These are phyloP conservation scores for Amanita subjunquillea DNA, from an alignment of 768 basidiomycete genomes.

Conservation along the genomic window DNA sequence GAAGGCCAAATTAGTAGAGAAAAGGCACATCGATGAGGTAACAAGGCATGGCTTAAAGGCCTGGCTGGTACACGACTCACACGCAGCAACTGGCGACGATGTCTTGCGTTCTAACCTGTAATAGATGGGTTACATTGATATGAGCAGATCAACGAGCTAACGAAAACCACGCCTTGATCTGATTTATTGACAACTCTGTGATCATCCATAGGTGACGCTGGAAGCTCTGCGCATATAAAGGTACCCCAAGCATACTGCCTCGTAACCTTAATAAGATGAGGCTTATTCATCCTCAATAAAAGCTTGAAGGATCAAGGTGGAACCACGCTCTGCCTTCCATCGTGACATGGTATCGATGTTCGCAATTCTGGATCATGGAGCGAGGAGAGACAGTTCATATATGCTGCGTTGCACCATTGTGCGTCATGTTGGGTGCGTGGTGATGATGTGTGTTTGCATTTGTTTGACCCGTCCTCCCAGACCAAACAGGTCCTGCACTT, in stretches of 20 bases:
- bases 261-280: neutral
- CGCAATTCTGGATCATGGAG: neutral
- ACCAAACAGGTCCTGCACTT: neutral
- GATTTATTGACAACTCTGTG: neutral
- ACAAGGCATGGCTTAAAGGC: neutral
- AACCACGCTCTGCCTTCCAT: neutral
- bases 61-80: constrained; percentile 1
- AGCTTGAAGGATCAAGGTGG: neutral
- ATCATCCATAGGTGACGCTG: neutral
- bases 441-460: neutral
- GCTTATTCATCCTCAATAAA: neutral
- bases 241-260: neutral
- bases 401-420: neutral
- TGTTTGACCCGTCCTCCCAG: neutral
- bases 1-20: constrained; percentile 2
- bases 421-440: neutral
- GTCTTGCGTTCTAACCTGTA: neutral
- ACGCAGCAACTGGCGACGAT: neutral
- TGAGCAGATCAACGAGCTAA: neutral
- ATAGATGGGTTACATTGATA: neutral
- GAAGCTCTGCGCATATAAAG: neutral
- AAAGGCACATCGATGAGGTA: neutral
- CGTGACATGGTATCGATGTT: neutral
- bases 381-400: neutral
- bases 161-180: neutral